Evolutionary conservation across 2,329 filamentous ascomycete genomes (phyloP).

Genomic region (Aspergillus latus): DNA sequence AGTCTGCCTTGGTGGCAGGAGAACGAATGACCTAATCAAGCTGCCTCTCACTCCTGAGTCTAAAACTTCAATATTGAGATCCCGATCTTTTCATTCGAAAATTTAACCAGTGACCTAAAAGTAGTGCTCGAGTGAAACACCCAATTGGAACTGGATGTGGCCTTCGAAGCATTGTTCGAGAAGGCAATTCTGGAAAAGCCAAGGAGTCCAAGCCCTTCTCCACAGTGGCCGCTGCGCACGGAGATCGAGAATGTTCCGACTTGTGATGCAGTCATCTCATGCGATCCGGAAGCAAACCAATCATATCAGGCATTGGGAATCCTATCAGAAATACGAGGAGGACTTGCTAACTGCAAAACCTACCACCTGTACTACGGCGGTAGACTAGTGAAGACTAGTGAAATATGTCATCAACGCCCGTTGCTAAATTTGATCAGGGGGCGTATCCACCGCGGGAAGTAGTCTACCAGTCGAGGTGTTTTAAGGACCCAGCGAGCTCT

Average conservation of each 20-base stretch:
- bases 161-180: not conserved
- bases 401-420: slow-evolving; percentile 16
- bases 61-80: not conserved
- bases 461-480: not conserved
- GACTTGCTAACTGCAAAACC: not conserved
- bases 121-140: not conserved
- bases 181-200: not conserved
- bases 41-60: not conserved
- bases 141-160: not conserved
- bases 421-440: slow-evolving; percentile 19
- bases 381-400: slow-evolving; percentile 16
- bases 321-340: not conserved
- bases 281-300: slow-evolving; percentile 7
- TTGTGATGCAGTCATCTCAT: slow-evolving; percentile 8
- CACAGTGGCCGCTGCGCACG: not conserved
- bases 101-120: not conserved
- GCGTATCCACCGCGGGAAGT: slow-evolving; percentile 8
- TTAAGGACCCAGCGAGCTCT: not conserved
- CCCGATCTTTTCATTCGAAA: not conserved
- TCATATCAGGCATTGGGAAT: not conserved
- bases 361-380: not conserved
- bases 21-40: slow-evolving; percentile 1
- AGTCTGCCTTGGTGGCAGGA: slow-evolving; percentile 41
- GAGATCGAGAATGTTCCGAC: not conserved
- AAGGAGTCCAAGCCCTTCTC: slow-evolving; percentile 1